These are phyloP conservation scores for Annulohypoxylon bovei DNA, from an alignment of 495 filamentous ascomycete species.

Conservation along the genomic window DNA sequence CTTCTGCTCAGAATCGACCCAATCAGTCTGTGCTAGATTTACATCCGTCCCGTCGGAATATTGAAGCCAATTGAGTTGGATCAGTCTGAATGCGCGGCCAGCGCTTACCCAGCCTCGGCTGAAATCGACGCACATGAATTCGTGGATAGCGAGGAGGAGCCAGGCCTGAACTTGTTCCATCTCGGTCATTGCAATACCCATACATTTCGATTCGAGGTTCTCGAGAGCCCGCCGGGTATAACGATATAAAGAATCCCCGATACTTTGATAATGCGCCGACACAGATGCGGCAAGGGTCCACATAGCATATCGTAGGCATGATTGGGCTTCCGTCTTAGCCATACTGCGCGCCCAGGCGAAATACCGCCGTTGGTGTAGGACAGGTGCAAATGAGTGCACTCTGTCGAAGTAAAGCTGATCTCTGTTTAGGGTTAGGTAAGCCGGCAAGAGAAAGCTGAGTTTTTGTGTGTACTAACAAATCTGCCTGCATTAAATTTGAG, in stretches of 20 bases:
- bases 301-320: conserved; percentile 63
- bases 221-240: conserved; percentile 61
- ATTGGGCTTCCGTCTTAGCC: conserved; percentile 33
- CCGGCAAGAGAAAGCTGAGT: background rate
- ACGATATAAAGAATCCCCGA: conserved; percentile 58
- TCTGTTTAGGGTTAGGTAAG: conserved; percentile 44
- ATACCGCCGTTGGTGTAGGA: conserved; percentile 57
- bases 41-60: conserved; percentile 43
- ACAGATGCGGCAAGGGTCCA: conserved; percentile 64
- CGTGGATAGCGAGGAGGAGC: conserved; percentile 64
- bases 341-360: conserved; percentile 40
- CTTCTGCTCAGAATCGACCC: conserved; percentile 58
- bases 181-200: conserved; percentile 33
- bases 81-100: conserved; percentile 58
- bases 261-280: conserved; percentile 62
- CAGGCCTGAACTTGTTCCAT: conserved; percentile 64
- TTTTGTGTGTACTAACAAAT: conserved; percentile 27
- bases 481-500: conserved; percentile 41
- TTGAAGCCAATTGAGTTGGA: conserved; percentile 57
- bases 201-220: conserved; percentile 41
- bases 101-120: conserved; percentile 58
- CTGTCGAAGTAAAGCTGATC: conserved; percentile 70
- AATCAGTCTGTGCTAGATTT: conserved; percentile 29
- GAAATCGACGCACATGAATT: conserved; percentile 59
- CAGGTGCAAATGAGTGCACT: conserved; percentile 63